A percentile compares a stretch with the other conserved stretches of the same genome.
Evolutionary conservation across 805 yeast species (phyloP).

Genomic region (Suhomyces prunicola): DNA sequence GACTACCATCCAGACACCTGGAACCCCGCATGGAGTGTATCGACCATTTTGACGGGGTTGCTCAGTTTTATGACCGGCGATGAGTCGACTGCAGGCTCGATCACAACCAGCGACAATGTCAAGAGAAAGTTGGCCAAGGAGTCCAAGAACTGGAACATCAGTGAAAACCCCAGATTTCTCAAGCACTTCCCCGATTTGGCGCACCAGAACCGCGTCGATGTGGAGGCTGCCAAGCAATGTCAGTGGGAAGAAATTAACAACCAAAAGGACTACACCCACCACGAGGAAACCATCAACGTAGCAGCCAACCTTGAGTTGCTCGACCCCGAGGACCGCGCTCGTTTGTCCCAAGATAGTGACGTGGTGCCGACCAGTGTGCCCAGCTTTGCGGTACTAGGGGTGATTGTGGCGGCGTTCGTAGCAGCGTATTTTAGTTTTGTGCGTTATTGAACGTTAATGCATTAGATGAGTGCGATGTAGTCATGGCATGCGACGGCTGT

Average conservation of each 20-base stretch:
- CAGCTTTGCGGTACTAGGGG: slow-evolving; percentile 25
- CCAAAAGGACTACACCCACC: slow-evolving; percentile 9
- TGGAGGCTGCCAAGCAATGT: slow-evolving; percentile 16
- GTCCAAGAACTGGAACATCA: slow-evolving; percentile 59
- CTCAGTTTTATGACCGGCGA: slow-evolving; percentile 89
- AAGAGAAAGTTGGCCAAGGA: slow-evolving; percentile 56
- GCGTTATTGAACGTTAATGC: slow-evolving; percentile 3
- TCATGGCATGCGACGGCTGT: background rate
- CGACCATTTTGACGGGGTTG: slow-evolving; percentile 82
- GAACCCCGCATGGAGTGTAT: slow-evolving; percentile 96
- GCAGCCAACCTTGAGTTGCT: slow-evolving; percentile 33
- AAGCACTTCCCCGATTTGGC: slow-evolving; percentile 69
- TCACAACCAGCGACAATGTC: slow-evolving; percentile 57
- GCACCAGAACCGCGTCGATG: slow-evolving; percentile 37
- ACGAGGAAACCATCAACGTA: slow-evolving; percentile 11
- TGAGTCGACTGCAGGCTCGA: slow-evolving; percentile 82
- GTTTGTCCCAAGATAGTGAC: slow-evolving; percentile 15
- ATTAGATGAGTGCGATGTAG: background rate
- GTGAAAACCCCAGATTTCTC: slow-evolving; percentile 54
- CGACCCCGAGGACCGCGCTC: slow-evolving; percentile 70
- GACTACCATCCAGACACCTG: slow-evolving; percentile 93
- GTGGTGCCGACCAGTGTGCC: background rate
- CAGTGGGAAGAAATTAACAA: slow-evolving; percentile 8
- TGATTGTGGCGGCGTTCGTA: slow-evolving; percentile 29
- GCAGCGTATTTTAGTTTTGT: slow-evolving; percentile 25